These are phyloP conservation scores for Amphirosellinia nigrospora DNA, from an alignment of 495 filamentous ascomycete genomes.

Conservation along the genomic window DNA sequence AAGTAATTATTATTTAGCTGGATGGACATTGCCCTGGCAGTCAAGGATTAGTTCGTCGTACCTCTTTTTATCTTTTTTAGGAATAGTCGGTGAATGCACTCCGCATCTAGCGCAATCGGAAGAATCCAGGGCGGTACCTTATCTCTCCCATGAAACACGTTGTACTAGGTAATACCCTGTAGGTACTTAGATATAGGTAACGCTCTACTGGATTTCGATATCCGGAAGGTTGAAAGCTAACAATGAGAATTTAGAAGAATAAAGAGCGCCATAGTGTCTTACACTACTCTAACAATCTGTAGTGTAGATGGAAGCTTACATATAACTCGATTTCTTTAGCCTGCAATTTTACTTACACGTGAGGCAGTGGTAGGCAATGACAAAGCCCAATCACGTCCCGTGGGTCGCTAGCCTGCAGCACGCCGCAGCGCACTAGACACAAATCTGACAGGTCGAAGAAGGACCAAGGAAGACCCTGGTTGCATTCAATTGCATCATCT, in stretches of 20 bases:
- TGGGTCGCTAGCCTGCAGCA: slow-evolving; percentile 5
- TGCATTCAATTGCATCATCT: slow-evolving; percentile 18
- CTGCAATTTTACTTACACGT: background rate
- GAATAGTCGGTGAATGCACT: slow-evolving; percentile 2
- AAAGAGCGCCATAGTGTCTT: background rate
- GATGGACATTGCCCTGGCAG: background rate
- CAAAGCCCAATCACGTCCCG: background rate
- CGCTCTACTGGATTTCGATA: background rate
- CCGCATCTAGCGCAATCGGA: background rate
- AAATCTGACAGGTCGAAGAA: slow-evolving; percentile 12
- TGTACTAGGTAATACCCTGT: background rate
- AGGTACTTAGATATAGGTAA: too few species aligned
- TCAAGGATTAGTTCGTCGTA: background rate
- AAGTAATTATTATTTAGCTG: background rate
- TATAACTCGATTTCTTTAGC: background rate
- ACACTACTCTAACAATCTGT: background rate
- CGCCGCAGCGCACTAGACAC: background rate
- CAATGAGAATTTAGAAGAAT: background rate
- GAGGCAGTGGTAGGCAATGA: background rate
- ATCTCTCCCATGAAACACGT: background rate
- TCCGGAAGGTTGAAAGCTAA: background rate
- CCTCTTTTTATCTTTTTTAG: background rate
- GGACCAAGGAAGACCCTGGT: slow-evolving; percentile 8
- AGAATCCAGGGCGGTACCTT: background rate
- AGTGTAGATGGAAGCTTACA: background rate